Evolutionary conservation across 2,329 filamentous ascomycete genomes (phyloP).

Genomic region (Venturiaceae sp.): DNA sequence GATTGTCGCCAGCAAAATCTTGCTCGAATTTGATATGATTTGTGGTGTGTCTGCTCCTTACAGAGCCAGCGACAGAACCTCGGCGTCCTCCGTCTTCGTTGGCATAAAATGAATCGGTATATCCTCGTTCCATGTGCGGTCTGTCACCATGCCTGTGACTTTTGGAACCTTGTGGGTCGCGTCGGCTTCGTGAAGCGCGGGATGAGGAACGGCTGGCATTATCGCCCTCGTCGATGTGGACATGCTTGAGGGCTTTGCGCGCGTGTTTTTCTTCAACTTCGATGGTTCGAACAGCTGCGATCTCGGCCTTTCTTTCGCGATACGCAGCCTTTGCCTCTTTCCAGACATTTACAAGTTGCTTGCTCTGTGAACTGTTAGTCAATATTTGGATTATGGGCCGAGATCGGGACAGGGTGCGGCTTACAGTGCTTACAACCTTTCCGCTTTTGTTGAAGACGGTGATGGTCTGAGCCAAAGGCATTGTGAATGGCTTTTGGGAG

Average conservation of each 20-base stretch:
- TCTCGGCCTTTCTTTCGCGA: constrained; percentile 73
- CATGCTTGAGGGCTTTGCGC: constrained; percentile 45
- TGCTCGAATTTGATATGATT: not conserved
- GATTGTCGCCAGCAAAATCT: not conserved
- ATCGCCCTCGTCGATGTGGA: constrained; percentile 30
- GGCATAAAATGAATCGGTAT: constrained; percentile 4
- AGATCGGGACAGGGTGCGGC: constrained; percentile 21
- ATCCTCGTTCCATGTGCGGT: not conserved
- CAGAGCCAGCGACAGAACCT: not conserved
- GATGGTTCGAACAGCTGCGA: constrained; percentile 60
- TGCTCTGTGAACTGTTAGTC: constrained; percentile 53
- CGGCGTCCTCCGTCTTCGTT: not conserved
- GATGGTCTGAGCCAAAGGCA: constrained; percentile 56
- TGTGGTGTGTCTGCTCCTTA: not conserved
- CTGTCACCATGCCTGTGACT: not conserved
- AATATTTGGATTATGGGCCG: not conserved
- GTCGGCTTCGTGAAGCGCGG: constrained; percentile 5
- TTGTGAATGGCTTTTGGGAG: not conserved
- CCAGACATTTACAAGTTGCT: constrained; percentile 82
- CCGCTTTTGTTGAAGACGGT: constrained; percentile 87
- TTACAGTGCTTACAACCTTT: constrained; percentile 80
- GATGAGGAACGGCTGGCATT: constrained; percentile 13
- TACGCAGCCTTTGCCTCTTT: constrained; percentile 87
- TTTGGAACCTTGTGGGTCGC: not conserved
- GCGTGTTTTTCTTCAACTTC: constrained; percentile 48